Evolutionary conservation across 2,329 filamentous ascomycete species (phyloP).

Genomic region (Fusarium vanettenii): DNA sequence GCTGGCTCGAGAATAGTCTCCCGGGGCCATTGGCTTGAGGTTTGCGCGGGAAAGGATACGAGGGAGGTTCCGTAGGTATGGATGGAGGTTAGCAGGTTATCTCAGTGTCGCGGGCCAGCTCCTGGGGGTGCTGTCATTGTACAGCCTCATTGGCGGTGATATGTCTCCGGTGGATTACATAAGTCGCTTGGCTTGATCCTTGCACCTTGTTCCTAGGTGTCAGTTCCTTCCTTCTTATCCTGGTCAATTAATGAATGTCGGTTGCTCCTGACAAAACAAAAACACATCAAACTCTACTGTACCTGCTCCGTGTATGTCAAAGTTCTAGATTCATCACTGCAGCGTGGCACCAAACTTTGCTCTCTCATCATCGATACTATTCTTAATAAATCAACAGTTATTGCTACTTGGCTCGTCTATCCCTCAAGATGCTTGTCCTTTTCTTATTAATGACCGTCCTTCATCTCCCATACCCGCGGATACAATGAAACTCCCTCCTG

Average conservation of each 20-base stretch:
- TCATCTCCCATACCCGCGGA: not conserved
- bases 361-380: not conserved
- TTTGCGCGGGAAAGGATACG: slow-evolving; percentile 16
- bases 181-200: slow-evolving; percentile 6
- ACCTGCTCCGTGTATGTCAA: not conserved
- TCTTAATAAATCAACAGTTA: not conserved
- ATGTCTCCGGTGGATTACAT: slow-evolving; percentile 16
- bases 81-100: slow-evolving; percentile 5
- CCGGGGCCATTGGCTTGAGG: slow-evolving; percentile 39
- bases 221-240: not conserved
- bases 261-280: not conserved
- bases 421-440: not conserved
- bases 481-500: not conserved
- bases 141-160: slow-evolving; percentile 23
- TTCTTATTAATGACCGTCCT: not conserved
- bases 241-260: not conserved
- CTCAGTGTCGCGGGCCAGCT: slow-evolving; percentile 31
- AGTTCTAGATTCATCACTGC: not conserved
- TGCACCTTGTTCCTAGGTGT: slow-evolving; percentile 1
- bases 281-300: not conserved
- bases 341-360: not conserved
- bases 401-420: not conserved
- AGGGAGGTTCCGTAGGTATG: slow-evolving; percentile 21
- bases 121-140: slow-evolving; percentile 30
- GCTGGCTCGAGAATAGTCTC: slow-evolving; percentile 24